A percentile compares a stretch with the other conserved stretches of the same genome.
phyloP scores from a whole-genome alignment of 1,284 basidiomycete species.

The Puccinia hordei region DNA sequence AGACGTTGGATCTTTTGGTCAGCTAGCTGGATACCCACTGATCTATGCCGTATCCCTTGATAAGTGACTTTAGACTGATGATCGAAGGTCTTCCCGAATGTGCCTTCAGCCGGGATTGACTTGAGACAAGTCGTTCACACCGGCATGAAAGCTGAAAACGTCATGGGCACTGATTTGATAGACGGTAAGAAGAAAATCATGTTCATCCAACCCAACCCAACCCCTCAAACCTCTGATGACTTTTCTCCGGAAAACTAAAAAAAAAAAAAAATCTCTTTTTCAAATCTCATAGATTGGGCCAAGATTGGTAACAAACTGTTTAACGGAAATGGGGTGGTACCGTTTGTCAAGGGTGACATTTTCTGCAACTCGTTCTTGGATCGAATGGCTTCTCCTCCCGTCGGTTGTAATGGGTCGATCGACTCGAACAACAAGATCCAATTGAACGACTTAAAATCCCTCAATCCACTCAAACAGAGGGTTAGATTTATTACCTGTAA shows the following conservation, averaged over 20 bases:
- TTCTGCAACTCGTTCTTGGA: slow-evolving; percentile 38
- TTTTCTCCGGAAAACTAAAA: neutral
- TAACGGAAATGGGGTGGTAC: slow-evolving; percentile 23
- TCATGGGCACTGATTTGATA: slow-evolving; percentile 35
- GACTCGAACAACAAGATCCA: neutral
- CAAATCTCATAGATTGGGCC: slow-evolving; percentile 40
- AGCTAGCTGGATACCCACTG: too few species aligned
- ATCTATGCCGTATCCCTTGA: too few species aligned
- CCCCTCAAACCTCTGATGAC: neutral
- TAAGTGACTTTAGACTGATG: too few species aligned
- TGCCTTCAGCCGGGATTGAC: slow-evolving; percentile 22
- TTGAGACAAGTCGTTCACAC: slow-evolving; percentile 33
- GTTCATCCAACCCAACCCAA: neutral
- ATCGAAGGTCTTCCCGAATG: neutral
- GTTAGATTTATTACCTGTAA: slow-evolving; percentile 41
- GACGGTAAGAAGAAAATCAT: slow-evolving; percentile 22
- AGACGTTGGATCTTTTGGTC: slow-evolving; percentile 44
- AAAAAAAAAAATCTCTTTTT: too few species aligned
- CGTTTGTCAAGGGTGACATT: slow-evolving; percentile 41
- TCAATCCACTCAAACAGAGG: slow-evolving; percentile 13
- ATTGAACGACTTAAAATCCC: slow-evolving; percentile 5
- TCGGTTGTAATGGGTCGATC: neutral
- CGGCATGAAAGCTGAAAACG: slow-evolving; percentile 40
- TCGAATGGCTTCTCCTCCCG: neutral
- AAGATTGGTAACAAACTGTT: slow-evolving; percentile 39